These are phyloP conservation scores for Claviceps humidiphila DNA, from an alignment of 2,329 filamentous ascomycete species.

Conservation along the genomic window DNA sequence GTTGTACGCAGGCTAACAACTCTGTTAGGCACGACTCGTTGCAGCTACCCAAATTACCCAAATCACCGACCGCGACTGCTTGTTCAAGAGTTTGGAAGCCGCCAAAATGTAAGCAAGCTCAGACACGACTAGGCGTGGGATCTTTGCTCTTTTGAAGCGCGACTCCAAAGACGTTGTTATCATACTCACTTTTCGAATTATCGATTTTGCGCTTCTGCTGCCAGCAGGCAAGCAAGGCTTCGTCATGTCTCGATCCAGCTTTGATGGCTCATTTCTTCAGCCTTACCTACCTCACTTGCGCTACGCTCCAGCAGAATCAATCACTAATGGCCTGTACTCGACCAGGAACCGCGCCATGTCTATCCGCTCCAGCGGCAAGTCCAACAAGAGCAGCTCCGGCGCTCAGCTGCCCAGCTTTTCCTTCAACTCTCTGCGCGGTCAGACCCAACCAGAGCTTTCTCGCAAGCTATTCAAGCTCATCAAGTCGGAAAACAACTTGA, in stretches of 20 bases:
- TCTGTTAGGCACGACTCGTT: not conserved
- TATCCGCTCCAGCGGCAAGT: slow-evolving; percentile 53
- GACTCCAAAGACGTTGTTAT: not conserved
- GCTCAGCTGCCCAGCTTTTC: slow-evolving; percentile 55
- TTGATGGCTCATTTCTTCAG: slow-evolving; percentile 15
- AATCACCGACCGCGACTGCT: not conserved
- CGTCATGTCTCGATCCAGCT: slow-evolving; percentile 20
- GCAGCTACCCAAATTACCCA: not conserved
- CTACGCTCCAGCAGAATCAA: slow-evolving; percentile 9
- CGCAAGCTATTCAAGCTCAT: slow-evolving; percentile 84
- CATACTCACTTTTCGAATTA: not conserved
- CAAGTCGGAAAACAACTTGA: slow-evolving; percentile 86
- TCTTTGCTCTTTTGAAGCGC: not conserved
- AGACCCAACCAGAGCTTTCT: slow-evolving; percentile 75
- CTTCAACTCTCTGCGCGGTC: slow-evolving; percentile 73
- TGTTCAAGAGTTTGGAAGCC: slow-evolving; percentile 2
- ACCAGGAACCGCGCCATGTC: slow-evolving; percentile 61
- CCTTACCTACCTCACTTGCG: slow-evolving; percentile 10
- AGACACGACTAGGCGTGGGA: not conserved
- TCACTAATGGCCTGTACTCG: slow-evolving; percentile 15
- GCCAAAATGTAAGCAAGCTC: slow-evolving; percentile 6
- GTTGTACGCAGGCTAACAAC: not conserved
- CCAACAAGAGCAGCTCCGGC: slow-evolving; percentile 24
- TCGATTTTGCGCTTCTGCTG: not conserved
- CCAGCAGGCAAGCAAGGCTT: not conserved